A percentile compares a stretch with the other conserved stretches of the same genome.
Conservation (phyloP, 352 stramenopile species). For the Ophiocytium majus region DNA sequence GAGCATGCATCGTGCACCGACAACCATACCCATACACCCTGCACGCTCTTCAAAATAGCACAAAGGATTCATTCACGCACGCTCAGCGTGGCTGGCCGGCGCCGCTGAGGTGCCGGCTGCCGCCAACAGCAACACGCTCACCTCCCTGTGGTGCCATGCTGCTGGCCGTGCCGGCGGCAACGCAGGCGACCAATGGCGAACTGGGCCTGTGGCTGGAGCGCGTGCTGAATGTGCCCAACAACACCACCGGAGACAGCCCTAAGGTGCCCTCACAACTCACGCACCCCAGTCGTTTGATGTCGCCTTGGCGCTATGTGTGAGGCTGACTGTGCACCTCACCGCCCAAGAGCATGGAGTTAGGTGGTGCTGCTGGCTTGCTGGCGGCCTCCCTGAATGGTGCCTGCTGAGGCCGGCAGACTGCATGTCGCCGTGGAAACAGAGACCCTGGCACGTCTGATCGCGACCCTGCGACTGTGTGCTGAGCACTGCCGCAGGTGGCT, state of each 20-base stretch:
- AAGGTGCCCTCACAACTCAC: no score
- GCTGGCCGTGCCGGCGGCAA: neutral
- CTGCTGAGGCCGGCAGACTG: no score
- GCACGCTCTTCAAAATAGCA: neutral
- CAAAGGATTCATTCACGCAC: neutral
- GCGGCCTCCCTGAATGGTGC: no score
- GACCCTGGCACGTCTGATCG: no score
- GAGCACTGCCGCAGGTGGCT: constrained; percentile 23
- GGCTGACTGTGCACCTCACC: no score
- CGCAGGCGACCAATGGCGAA: constrained; percentile 41
- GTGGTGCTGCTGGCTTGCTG: no score
- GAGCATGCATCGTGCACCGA: no score
- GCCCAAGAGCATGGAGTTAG: no score
- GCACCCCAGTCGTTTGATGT: no score
- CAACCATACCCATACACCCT: no score
- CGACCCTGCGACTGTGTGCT: neutral
- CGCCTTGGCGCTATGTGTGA: no score
- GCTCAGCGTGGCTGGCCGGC: neutral
- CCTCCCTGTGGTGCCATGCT: neutral
- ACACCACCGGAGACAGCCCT: constrained; percentile 26
- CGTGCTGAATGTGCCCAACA: constrained; percentile 32
- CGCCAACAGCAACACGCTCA: neutral
- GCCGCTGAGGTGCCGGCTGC: neutral
- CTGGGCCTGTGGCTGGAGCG: constrained; percentile 38
- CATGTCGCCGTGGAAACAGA: no score